Evolutionary conservation across 352 stramenopile species (phyloP).

Genomic region (Thalassiosira allenii): DNA sequence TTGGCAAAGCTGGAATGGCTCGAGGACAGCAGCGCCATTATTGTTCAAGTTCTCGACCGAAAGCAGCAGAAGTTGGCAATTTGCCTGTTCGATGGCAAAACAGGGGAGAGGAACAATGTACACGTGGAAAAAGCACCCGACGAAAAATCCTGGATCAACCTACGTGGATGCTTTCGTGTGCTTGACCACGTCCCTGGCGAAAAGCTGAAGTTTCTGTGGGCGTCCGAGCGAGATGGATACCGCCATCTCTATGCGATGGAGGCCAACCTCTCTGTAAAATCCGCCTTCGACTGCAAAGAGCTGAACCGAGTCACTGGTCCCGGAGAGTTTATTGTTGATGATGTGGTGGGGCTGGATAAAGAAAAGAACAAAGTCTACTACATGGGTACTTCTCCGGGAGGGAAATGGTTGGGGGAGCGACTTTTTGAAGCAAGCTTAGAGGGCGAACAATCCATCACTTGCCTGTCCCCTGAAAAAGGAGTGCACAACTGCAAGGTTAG

Average conservation of each 20-base stretch:
- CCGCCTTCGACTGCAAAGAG: slow-evolving; percentile 1
- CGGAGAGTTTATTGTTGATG: slow-evolving; percentile 21
- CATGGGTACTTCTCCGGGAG: not conserved
- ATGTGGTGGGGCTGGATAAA: slow-evolving; percentile 10
- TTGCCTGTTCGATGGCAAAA: slow-evolving; percentile 8
- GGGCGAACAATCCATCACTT: not conserved
- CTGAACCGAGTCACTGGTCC: slow-evolving; percentile 2
- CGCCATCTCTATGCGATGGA: slow-evolving; percentile 86
- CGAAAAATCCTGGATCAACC: slow-evolving; percentile 82
- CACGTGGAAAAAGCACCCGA: slow-evolving; percentile 60
- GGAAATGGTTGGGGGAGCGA: not conserved
- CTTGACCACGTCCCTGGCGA: slow-evolving; percentile 23
- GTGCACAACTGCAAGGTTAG: slow-evolving; percentile 11
- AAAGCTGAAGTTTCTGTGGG: slow-evolving; percentile 92
- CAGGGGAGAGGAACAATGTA: not conserved
- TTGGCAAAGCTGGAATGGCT: slow-evolving; percentile 29
- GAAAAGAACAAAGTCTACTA: slow-evolving; percentile 22
- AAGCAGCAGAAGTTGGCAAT: slow-evolving; percentile 12
- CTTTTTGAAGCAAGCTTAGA: not conserved
- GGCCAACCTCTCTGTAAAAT: not conserved
- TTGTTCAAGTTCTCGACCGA: slow-evolving; percentile 1
- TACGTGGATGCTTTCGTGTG: slow-evolving; percentile 49
- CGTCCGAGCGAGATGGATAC: slow-evolving; percentile 90
- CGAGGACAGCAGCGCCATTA: not conserved
- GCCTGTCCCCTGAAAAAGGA: not conserved